Base-by-base conservation (phyloP, 2,329 filamentous ascomycete species). In the Tolypocladium guangdongense region DNA sequence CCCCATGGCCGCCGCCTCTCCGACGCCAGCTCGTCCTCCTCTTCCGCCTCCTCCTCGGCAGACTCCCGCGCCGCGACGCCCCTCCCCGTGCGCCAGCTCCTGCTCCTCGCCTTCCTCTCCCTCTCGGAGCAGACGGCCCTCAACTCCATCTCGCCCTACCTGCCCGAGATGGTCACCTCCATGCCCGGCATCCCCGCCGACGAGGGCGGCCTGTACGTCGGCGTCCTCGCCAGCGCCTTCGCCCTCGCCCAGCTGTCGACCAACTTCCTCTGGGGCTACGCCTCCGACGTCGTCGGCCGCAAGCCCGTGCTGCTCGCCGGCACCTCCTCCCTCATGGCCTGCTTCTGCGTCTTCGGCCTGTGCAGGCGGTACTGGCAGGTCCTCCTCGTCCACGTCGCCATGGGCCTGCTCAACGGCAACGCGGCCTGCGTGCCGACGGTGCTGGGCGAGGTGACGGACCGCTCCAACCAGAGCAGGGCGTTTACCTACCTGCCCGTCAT, bases 401-500 rank as follows among this genome's bases (percentile, higher is more conserved):
- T 97, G 90, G 93, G 93, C 4, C 67, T 95, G 52, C 82, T 96
- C 51, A 99, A 97, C 67, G 93, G 93, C 51, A 99, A 99, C 63
- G 90, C 93, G 33, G 92, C 90, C 5, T 85, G 96, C 14, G 90
- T 99, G 16, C 92, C 90, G 8, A 96, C 93, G 0, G 95, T 92
- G 49, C 70, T 99, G 49, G 93, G 93, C 41, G 93, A 99, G 68
- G 87, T 99, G 51, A 99, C 93, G 2, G 91, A 97, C 66, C 83
- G 90, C 52, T 93, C 87, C 58, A 99, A 99, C 68, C 93, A 99
- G 75, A 93, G 89, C 64, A 81, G 81, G 52, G 93, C 90, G 0
- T 99, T 99, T 63, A 93, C 88, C 2, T 99, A 96, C 73, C 75
- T 99, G 43, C 93, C 93, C 0, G 87, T 97, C 39, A 86, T 97